Evolutionary conservation across 371 early-diverging fungal species (phyloP).

Genomic region (Saksenaea vasiformis): DNA sequence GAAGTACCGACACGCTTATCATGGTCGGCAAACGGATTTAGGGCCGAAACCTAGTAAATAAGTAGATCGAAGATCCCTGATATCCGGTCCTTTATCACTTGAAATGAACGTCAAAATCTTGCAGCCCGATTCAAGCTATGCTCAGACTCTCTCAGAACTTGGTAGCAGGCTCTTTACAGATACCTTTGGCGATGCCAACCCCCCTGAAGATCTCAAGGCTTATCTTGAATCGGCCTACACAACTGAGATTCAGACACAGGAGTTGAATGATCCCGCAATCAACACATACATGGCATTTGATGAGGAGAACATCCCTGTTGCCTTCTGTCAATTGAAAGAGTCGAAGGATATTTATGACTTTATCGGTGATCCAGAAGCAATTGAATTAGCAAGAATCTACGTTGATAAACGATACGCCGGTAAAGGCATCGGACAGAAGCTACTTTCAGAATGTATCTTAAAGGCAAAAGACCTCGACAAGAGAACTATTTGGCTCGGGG

Average conservation of each 20-base stretch:
- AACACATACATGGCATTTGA: slow-evolving; percentile 23
- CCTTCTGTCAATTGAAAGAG: slow-evolving; percentile 26
- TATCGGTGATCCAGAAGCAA: slow-evolving; percentile 21
- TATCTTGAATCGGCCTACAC: slow-evolving; percentile 21
- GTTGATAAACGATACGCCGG: slow-evolving; percentile 25
- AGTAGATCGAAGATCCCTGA: not conserved
- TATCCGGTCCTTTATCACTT: not conserved
- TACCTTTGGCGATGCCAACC: slow-evolving; percentile 18
- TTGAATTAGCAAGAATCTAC: slow-evolving; percentile 33
- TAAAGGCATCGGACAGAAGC: slow-evolving; percentile 23
- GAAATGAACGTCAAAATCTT: slow-evolving; percentile 11
- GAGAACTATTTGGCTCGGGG: slow-evolving; percentile 39
- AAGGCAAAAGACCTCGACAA: slow-evolving; percentile 19
- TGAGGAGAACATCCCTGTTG: slow-evolving; percentile 15
- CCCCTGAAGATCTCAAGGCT: slow-evolving; percentile 15
- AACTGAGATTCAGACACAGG: slow-evolving; percentile 17
- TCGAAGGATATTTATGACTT: slow-evolving; percentile 25
- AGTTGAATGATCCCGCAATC: slow-evolving; percentile 22
- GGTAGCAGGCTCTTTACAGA: slow-evolving; percentile 19
- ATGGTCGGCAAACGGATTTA: no score
- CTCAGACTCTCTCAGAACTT: slow-evolving; percentile 14
- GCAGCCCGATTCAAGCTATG: slow-evolving; percentile 11
- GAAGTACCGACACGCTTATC: no score
- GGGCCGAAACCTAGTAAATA: no score
- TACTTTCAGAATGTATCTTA: slow-evolving; percentile 10